Conservation (phyloP, 2,329 filamentous ascomycete genomes). For the Verticillium longisporum region DNA sequence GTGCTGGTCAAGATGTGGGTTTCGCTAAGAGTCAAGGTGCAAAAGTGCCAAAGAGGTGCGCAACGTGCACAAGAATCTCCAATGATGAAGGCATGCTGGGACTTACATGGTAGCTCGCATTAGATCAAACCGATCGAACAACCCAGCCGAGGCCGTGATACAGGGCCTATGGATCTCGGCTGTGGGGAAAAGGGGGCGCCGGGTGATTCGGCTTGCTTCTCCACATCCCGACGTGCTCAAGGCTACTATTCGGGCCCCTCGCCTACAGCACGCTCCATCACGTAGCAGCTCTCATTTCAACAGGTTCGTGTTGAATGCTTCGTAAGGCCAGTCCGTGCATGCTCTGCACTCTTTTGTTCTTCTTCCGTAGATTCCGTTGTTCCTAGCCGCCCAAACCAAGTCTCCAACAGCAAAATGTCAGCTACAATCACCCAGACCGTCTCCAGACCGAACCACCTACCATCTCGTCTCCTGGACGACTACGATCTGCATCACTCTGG, state of each 20-base stretch:
- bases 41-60: no score
- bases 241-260: background rate
- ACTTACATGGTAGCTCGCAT: no score
- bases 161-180: background rate
- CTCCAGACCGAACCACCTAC: constrained; percentile 22
- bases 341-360: no score
- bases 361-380: no score
- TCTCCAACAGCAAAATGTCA: constrained; percentile 5
- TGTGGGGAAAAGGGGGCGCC: background rate
- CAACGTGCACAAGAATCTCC: no score
- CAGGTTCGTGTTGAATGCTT: no score
- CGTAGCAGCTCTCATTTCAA: background rate
- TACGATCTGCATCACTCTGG: constrained; percentile 37
- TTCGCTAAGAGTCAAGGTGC: no score
- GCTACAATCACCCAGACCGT: constrained; percentile 30
- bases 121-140: no score
- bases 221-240: constrained; percentile 6
- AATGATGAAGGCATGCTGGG: no score
- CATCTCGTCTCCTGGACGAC: constrained; percentile 30
- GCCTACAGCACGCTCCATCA: background rate
- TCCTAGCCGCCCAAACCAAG: no score
- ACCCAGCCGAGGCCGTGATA: no score
- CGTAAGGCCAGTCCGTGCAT: no score
- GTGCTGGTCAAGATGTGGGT: background rate
- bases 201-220: background rate